Evolutionary conservation across 305 asterid species (phyloP), one percentile per base, ranked within the genome.

Genomic region (Solanum hybrid): DNA sequence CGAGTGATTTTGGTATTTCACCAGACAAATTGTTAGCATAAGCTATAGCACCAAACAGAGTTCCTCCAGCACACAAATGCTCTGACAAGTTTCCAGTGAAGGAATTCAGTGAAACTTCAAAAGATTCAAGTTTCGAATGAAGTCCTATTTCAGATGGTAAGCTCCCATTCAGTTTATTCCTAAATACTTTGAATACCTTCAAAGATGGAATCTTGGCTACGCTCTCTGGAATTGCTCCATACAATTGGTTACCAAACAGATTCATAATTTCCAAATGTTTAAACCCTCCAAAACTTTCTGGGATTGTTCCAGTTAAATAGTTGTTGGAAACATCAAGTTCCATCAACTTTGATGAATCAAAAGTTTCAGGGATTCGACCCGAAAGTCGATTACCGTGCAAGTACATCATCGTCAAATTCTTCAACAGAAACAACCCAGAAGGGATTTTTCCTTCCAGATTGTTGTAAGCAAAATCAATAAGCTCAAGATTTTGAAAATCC

Each of bases 141-240:
- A 81, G 90, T 56, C 99, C 99, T 86, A 97, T 60, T 51, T 92
- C 95, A 26, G 95, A 94, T 10, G 99, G 99, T 87, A 97, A 80
- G n/a, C 32, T 37, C 6, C 99, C 99, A 72, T 91, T 94, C 90
- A 97, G 78, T n/a, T 91, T 94, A 29, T 97, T 97, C 36, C 79
- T 88, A 90, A 94, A 97, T 76, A 92, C 90, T 66, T 94, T 89
- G 45, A 97, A 93, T 75, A 0, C 88, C 89, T 79, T 90, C 85
- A 97, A 73, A 88, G 88, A 91, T 76, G 95, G 95, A 32, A 95
- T 76, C n/a, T 78, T 87, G 75, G 96, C 98, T 15, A 96, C 91
- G 51, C 94, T 91, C 82, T 66, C 91, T 19, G 99, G 98, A 37
- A 97, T 36, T 82, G 91, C 92, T 14, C 98, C 99, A 9, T 69